Evolutionary conservation across 2,329 filamentous ascomycete genomes (phyloP), one percentile per base, ranked within the genome.

Genomic region (Cordyceps cicadae): DNA sequence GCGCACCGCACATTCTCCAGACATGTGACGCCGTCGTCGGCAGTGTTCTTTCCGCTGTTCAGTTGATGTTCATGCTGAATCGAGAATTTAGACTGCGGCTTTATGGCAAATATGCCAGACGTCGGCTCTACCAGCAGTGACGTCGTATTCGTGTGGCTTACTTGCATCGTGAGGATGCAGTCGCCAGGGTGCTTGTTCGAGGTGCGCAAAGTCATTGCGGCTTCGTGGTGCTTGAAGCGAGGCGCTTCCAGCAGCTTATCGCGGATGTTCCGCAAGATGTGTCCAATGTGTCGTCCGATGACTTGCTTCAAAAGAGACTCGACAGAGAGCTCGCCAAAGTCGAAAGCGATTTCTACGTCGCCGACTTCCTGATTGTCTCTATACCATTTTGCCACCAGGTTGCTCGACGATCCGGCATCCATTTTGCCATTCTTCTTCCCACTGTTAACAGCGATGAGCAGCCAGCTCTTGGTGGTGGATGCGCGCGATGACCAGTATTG

Each of bases 401-500:
- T 74, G 65, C 85, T 88, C 0, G 81, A 75, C 2, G 74, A 67
- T 62, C 76, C 79, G 5, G 75, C 69, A 55, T 79, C 75, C 1
- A 71, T 63, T 14, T 71, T 67, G 14, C 67, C 72, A 11, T 74
- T 74, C 48, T 72, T 70, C 61, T 77, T 80, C 59, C 87, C 87
- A 69, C 87, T 92, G 62, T 86, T 81, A 41, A 96, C 83, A 11
- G 92, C 92, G 55, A 99, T 79, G 65, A 97, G 87, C 53, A 99
- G 79, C 93, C 94, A 99, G 71, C 87, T 96, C 76, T 95, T 96
- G 46, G 76, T 76, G 34, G 74, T 70, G 5, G 68, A 66, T 21
- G 68, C 64, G 14, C 86, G 84, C 55, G 83, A 81, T 17, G 83
- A 79, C 94, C 94, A 99, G 74, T 99, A 99, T 69, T 97, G 92